These are phyloP conservation scores for Phellinidium pouzarii DNA, from an alignment of 1,284 basidiomycete species.

Conservation along the genomic window DNA sequence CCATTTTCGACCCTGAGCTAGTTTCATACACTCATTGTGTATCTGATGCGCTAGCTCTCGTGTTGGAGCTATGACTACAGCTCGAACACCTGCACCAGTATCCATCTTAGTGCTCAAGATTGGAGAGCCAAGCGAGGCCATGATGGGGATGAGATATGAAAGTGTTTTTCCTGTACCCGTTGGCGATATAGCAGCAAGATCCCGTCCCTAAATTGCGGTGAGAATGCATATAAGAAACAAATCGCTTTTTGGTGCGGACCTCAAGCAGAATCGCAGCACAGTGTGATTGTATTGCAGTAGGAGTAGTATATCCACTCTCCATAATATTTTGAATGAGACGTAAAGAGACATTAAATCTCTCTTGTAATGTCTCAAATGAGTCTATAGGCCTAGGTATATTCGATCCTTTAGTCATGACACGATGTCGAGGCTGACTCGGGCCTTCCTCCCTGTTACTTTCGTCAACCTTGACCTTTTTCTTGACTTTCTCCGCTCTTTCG, in stretches of 20 bases:
- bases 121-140: constrained; percentile 62
- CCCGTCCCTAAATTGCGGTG: constrained; percentile 35
- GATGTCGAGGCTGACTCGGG: constrained; percentile 40
- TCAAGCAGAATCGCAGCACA: constrained; percentile 70
- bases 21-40: constrained; percentile 82
- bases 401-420: constrained; percentile 63
- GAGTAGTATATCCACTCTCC: constrained; percentile 50
- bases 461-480: constrained; percentile 26
- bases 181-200: constrained; percentile 87
- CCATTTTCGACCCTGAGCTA: constrained; percentile 83
- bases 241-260: constrained; percentile 33
- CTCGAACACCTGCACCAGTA: constrained; percentile 58
- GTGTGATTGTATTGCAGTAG: constrained; percentile 70
- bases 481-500: constrained; percentile 29
- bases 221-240: not conserved
- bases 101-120: constrained; percentile 42
- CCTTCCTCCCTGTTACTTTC: constrained; percentile 24
- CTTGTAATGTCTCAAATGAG: constrained; percentile 51
- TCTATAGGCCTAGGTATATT: constrained; percentile 52
- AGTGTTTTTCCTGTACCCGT: constrained; percentile 95
- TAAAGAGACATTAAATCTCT: constrained; percentile 49
- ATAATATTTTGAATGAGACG: constrained; percentile 57
- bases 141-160: constrained; percentile 79
- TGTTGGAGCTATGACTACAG: constrained; percentile 85
- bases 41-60: constrained; percentile 97